phyloP scores from a whole-genome alignment of 2,329 filamentous ascomycete species.

The Aureobasidium vineae region DNA sequence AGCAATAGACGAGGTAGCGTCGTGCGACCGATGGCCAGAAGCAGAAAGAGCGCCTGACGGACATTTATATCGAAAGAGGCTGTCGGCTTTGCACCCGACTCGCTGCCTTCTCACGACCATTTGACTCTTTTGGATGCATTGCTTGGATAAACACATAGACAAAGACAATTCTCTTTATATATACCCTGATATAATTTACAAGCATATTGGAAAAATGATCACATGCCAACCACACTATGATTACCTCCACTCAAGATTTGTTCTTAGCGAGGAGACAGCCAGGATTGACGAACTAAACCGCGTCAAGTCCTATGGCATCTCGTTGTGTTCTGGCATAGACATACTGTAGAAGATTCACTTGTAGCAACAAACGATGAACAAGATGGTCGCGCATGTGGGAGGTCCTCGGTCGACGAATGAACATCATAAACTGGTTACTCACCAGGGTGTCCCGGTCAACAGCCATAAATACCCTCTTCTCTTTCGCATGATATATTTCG shows the following conservation, averaged over 20 bases:
- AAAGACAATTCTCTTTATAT: background rate
- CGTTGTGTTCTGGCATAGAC: background rate
- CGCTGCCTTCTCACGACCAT: background rate
- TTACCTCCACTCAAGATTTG: background rate
- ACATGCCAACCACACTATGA: background rate
- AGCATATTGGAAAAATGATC: background rate
- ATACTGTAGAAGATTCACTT: background rate
- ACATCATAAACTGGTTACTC: too few species aligned
- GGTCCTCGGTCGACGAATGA: background rate
- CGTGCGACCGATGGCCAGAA: background rate
- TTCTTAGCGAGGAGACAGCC: background rate
- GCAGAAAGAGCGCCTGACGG: constrained; percentile 5
- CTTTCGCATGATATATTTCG: background rate
- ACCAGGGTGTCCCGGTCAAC: background rate
- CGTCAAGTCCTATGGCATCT: background rate
- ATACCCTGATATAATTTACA: background rate
- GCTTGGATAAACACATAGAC: background rate
- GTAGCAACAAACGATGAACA: background rate
- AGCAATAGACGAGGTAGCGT: background rate
- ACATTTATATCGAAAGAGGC: constrained; percentile 13
- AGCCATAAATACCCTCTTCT: background rate
- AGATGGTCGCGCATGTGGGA: background rate
- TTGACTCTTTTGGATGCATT: constrained; percentile 4
- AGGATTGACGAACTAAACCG: background rate
- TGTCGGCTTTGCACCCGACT: constrained; percentile 8